A percentile compares a stretch with the other conserved stretches of the same genome.
Conservation (phyloP, 2,329 filamentous ascomycete genomes). For the Purpureocillium takamizusanense region DNA sequence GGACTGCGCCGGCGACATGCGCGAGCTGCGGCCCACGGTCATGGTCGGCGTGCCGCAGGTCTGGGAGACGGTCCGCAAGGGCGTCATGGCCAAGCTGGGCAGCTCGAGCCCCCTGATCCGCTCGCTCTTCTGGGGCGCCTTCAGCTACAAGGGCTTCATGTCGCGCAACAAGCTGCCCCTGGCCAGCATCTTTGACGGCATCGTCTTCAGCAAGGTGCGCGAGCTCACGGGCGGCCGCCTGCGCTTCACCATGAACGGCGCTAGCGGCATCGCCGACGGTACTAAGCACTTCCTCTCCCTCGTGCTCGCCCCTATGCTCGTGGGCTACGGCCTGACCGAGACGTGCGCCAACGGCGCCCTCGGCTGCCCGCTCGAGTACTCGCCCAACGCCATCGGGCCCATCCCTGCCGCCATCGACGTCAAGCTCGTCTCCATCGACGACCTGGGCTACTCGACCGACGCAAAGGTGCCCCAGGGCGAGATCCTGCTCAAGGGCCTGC, state of each 20-base stretch:
- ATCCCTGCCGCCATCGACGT: conserved; percentile 70
- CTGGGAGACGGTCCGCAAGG: conserved; percentile 97
- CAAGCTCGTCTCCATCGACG: conserved; percentile 84
- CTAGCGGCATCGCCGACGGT: conserved; percentile 78
- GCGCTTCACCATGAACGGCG: conserved; percentile 88
- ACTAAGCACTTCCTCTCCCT: conserved; percentile 88
- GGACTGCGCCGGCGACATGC: conserved; percentile 90
- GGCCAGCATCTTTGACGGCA: conserved; percentile 60
- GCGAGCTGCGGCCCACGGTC: conserved; percentile 80
- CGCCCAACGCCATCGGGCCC: conserved; percentile 66
- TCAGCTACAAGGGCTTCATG: conserved; percentile 50
- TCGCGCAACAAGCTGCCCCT: conserved; percentile 53
- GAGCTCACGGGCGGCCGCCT: conserved; percentile 81
- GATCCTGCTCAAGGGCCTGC: conserved; percentile 75
- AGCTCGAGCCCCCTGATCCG: conserved; percentile 59
- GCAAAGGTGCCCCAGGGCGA: conserved; percentile 80
- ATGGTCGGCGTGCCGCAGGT: conserved; percentile 92
- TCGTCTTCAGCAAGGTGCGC: conserved; percentile 90
- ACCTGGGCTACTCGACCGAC: conserved; percentile 74
- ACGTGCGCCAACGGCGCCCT: conserved; percentile 78
- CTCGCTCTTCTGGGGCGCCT: conserved; percentile 68
- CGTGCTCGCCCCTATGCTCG: conserved; percentile 88
- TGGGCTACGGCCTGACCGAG: conserved; percentile 90
- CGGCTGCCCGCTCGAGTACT: conserved; percentile 79
- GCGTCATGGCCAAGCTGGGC: conserved; percentile 73